phyloP scores from a whole-genome alignment of 2,329 filamentous ascomycete genomes.

The Nigrograna mackinnonii region DNA sequence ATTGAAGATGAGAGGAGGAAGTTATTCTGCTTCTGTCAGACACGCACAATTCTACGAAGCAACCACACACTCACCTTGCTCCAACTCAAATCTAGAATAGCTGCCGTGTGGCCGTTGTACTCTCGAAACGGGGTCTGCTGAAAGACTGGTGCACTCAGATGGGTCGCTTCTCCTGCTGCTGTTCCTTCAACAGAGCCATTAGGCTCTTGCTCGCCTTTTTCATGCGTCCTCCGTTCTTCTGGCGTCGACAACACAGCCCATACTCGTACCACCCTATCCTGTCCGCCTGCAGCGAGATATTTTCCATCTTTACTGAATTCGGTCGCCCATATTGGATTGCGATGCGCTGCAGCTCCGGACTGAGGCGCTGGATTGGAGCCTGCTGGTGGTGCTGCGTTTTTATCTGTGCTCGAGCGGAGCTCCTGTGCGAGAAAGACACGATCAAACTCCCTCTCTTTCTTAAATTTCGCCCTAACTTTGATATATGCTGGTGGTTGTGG shows the following conservation, averaged over 20 bases:
- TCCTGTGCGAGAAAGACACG: conserved; percentile 91
- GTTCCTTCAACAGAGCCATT: too few relatives aligned
- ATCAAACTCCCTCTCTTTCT: conserved; percentile 81
- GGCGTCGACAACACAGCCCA: conserved; percentile 85
- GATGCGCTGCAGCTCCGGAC: conserved; percentile 38
- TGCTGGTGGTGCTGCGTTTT: conserved; percentile 27
- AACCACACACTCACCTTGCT: conserved; percentile 67
- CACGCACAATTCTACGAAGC: neutral
- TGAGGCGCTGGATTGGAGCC: conserved; percentile 31
- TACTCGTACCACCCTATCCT: conserved; percentile 81
- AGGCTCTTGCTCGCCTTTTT: conserved; percentile 67
- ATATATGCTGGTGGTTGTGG: conserved; percentile 92
- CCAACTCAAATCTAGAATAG: conserved; percentile 92
- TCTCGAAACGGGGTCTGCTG: conserved; percentile 75
- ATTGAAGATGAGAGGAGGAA: conserved; percentile 95
- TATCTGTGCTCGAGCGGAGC: conserved; percentile 61
- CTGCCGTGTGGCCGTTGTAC: conserved; percentile 81
- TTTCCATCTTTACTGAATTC: conserved; percentile 92
- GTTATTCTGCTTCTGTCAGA: conserved; percentile 66
- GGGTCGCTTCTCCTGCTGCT: conserved; percentile 57
- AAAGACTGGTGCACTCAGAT: conserved; percentile 89
- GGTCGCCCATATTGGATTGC: conserved; percentile 83
- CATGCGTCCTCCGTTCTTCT: conserved; percentile 76
- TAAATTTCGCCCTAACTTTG: conserved; percentile 78
- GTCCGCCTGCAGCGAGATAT: conserved; percentile 89